Conservation (phyloP, 345 rosid species). For the Euclidium syriacum region DNA sequence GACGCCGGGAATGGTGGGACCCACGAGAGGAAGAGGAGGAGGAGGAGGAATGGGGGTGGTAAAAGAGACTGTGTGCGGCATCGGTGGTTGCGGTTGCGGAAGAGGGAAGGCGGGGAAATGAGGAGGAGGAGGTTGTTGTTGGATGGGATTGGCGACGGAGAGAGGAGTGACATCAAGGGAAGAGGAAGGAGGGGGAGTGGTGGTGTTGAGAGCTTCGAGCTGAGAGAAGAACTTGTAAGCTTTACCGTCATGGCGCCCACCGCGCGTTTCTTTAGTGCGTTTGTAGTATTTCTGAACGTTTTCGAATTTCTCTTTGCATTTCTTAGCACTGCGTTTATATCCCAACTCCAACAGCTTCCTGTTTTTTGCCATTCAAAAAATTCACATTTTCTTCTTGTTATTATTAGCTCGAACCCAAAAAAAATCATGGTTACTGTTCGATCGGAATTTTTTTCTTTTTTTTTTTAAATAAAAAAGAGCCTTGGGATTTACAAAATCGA, state of each 20-base stretch:
- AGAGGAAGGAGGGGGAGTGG: conserved; percentile 17
- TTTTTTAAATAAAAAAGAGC: conserved; percentile 33
- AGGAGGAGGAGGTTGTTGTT: conserved; percentile 30
- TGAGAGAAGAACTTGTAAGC: conserved; percentile 73
- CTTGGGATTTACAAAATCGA: conserved; percentile 57
- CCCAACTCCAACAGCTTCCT: conserved; percentile 85
- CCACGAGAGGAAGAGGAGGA: conserved; percentile 14
- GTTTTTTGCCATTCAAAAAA: conserved; percentile 15
- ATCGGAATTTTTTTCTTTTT: no score
- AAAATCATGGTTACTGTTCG: conserved; percentile 3
- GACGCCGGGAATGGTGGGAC: conserved; percentile 26
- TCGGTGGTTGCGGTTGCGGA: conserved; percentile 18
- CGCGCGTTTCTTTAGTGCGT: conserved; percentile 80
- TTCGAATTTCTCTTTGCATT: conserved; percentile 92
- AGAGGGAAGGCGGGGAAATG: conserved; percentile 24
- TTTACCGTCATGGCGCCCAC: conserved; percentile 84
- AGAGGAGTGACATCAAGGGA: conserved; percentile 57
- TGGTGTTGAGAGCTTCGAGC: conserved; percentile 66
- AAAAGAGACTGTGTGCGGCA: conserved; percentile 1
- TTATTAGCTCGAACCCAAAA: neutral
- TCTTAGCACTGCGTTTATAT: conserved; percentile 72
- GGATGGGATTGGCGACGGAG: conserved; percentile 47
- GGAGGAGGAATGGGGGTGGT: conserved; percentile 10
- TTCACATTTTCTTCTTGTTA: neutral
- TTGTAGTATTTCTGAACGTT: conserved; percentile 93